Evolutionary conservation across 768 basidiomycete genomes (phyloP), one percentile per base, ranked within the genome.

Genomic region (Crassisporium funariophilum): DNA sequence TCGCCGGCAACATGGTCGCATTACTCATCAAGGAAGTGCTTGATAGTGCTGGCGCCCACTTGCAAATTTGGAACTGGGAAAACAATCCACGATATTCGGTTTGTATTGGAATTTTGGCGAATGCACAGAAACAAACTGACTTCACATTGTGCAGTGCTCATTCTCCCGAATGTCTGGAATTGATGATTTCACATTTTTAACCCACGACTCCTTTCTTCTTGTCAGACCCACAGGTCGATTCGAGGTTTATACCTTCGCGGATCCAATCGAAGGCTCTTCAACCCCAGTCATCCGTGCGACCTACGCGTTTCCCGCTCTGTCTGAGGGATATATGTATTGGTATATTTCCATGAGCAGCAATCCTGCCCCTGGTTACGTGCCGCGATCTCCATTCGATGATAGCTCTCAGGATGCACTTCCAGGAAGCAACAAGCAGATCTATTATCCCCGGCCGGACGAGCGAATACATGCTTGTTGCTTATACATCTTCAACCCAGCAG

Each of bases 311-410:
- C 78, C 78, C 1, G 62, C 65, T 4, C 67, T 80, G 10, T 66
- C 71, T 23, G 60, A 65, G 4, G 74, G 70, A 5, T 77, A 73
- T 52, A 66, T 68, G 56, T 81, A 78, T 52, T 79, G 75, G 74
- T 77, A 79, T 46, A 77, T 78, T 33, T 76, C 75, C 40, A 72
- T 78, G 67, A 77, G 76, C 59, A 75, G 71, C 52, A 79, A 79
- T 48, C 75, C 78, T 3, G 62, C 73, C 13, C 73, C 77, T 5
- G 73, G 72, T 10, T 71, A 68, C 37, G 59, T 70, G 1, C 73
- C 73, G 15, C 50, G 47, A n/a, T 45, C 54, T 5, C 37, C 44
- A 31, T 39, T 44, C 13, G 25, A 58, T 23, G n/a, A 19, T 43
- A 16, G 41, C 39, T n/a, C 42, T 23, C 33, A 33, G 41, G 31